A percentile compares a stretch with the other conserved stretches of the same genome.
Conservation (phyloP, 768 basidiomycete genomes). For the Stropharia rugosoannulata region DNA sequence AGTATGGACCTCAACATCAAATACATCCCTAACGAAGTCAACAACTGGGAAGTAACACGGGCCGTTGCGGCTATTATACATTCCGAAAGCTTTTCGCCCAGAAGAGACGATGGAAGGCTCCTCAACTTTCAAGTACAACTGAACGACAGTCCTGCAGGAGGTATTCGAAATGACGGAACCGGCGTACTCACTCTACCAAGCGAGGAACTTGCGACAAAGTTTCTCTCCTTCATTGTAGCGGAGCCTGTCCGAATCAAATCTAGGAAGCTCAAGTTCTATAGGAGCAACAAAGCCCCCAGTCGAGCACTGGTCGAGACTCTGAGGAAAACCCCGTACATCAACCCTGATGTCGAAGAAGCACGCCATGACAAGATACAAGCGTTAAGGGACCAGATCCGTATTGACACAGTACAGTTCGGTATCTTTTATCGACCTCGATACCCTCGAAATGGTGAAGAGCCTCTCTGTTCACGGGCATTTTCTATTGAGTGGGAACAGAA, state of each 20-base stretch:
- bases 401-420: conserved; percentile 70
- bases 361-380: conserved; percentile 32
- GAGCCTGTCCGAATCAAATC: conserved; percentile 40
- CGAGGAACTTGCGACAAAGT: conserved; percentile 36
- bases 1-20: conserved; percentile 37
- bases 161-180: conserved; percentile 56
- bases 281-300: conserved; percentile 8
- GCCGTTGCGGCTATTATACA: conserved; percentile 59
- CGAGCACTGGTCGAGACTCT: conserved; percentile 32
- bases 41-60: conserved; percentile 56
- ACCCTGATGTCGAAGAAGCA: conserved; percentile 53
- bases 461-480: conserved; percentile 48
- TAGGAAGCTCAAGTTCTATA: conserved; percentile 39
- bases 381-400: conserved; percentile 35
- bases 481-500: conserved; percentile 70
- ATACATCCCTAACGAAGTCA: conserved; percentile 38
- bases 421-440: conserved; percentile 44
- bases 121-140: conserved; percentile 68
- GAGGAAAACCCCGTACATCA: conserved; percentile 53
- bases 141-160: conserved; percentile 43
- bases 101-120: conserved; percentile 24
- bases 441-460: conserved; percentile 24
- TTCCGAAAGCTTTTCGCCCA: conserved; percentile 45
- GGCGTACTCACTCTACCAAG: conserved; percentile 41
- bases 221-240: conserved; percentile 42